These are phyloP conservation scores for Candida sakaeoensis DNA, from an alignment of 805 yeast species.

Conservation along the genomic window DNA sequence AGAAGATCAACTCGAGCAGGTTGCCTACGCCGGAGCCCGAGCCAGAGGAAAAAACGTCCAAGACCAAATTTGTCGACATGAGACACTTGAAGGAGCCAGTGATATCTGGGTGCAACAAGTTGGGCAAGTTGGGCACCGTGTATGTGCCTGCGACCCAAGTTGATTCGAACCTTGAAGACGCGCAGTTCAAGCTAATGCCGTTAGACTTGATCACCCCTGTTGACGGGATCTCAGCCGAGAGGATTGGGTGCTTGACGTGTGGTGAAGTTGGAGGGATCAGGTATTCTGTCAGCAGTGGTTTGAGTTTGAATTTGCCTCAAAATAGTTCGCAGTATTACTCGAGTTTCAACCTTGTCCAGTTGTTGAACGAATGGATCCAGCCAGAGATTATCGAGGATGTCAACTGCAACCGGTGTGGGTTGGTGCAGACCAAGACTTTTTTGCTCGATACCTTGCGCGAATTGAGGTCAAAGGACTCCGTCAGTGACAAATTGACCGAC, in stretches of 20 bases:
- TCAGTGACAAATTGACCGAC: slow-evolving; percentile 30
- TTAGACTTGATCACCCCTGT: slow-evolving; percentile 77
- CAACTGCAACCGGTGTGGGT: slow-evolving; percentile 90
- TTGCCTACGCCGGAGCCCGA: slow-evolving; percentile 22
- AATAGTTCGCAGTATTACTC: slow-evolving; percentile 27
- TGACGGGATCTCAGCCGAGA: slow-evolving; percentile 82
- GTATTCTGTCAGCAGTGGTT: slow-evolving; percentile 71
- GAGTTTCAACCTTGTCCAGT: slow-evolving; percentile 41
- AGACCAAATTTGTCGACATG: slow-evolving; percentile 17
- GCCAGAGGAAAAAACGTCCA: slow-evolving; percentile 9
- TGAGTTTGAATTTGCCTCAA: slow-evolving; percentile 65
- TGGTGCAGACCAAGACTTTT: slow-evolving; percentile 55
- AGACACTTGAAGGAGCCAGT: slow-evolving; percentile 18
- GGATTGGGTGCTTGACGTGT: slow-evolving; percentile 87
- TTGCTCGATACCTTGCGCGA: slow-evolving; percentile 35
- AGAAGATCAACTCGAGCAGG: slow-evolving; percentile 22
- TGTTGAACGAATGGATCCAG: slow-evolving; percentile 63
- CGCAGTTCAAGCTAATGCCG: slow-evolving; percentile 44
- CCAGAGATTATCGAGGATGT: slow-evolving; percentile 91
- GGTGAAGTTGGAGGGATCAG: slow-evolving; percentile 94
- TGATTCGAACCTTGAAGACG: slow-evolving; percentile 60
- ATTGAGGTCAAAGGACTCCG: slow-evolving; percentile 38
- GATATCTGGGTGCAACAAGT: slow-evolving; percentile 36
- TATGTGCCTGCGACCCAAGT: slow-evolving; percentile 71
- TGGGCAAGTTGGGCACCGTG: slow-evolving; percentile 61